phyloP scores from a whole-genome alignment of 208 protist species.

The Trypanosoma cruzi region DNA sequence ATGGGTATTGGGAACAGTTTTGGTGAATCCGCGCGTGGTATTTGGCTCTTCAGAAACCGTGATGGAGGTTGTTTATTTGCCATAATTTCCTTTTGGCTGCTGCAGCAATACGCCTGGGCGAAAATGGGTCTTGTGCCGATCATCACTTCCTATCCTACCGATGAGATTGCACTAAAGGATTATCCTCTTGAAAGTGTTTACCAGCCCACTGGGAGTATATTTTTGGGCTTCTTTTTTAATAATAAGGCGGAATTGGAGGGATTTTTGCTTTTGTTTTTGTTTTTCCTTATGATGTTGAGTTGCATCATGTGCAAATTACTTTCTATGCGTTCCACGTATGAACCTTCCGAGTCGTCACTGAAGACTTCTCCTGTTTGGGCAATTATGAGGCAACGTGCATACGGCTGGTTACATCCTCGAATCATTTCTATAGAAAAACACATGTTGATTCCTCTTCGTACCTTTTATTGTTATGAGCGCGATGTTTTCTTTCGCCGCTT shows the following conservation, averaged over 20 bases:
- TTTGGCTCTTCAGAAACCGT: conserved; percentile 60
- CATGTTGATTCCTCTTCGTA: conserved; percentile 61
- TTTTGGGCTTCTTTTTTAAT: conserved; percentile 14
- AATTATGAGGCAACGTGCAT: conserved; percentile 50
- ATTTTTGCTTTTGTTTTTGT: conserved; percentile 33
- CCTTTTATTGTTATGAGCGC: conserved; percentile 79
- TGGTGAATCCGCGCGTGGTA: conserved; percentile 53
- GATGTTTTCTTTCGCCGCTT: conserved; percentile 69
- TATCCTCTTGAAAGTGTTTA: neutral
- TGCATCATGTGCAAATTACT: conserved; percentile 49
- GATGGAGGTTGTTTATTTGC: conserved; percentile 56
- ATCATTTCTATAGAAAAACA: conserved; percentile 58
- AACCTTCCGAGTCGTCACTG: conserved; percentile 32
- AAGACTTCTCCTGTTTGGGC: conserved; percentile 60
- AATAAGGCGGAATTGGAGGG: conserved; percentile 12
- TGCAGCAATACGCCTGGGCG: conserved; percentile 60
- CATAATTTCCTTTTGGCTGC: conserved; percentile 37
- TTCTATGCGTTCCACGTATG: conserved; percentile 33
- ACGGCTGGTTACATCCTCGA: conserved; percentile 69
- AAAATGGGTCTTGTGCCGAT: conserved; percentile 48
- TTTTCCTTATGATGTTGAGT: conserved; percentile 30
- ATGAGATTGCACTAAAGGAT: neutral
- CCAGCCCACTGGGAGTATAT: neutral
- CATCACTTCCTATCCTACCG: conserved; percentile 17
- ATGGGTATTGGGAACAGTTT: conserved; percentile 47